Evolutionary conservation across 1,284 basidiomycete genomes (phyloP), one percentile per base, ranked within the genome.

Genomic region (Boletellus dicymbophilus): DNA sequence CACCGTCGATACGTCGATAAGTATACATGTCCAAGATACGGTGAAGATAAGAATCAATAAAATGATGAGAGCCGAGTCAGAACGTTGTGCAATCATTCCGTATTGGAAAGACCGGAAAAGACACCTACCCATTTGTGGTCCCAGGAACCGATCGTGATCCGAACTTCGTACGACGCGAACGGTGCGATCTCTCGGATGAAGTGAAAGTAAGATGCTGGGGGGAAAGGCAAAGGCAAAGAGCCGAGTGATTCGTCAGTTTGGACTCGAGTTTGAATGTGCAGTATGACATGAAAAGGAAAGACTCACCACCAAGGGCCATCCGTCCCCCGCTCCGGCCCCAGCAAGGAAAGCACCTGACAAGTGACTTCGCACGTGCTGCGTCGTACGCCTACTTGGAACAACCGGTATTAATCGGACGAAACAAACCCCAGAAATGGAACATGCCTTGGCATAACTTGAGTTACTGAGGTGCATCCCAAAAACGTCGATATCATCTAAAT

Each of bases 141-240:
- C 90, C 90, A 95, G 4, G 82, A 77, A 6, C 73, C 85, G 16
- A 89, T 69, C 27, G 69, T 75, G n/a, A 82, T 67, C 46, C 88
- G 78, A 30, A 94, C 79, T 66, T 91, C 82, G 60, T 91, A 95
- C 8, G 68, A 67, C 2, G 78, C 63, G 15, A 90, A 72, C 41
- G 92, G 82, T 0, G 90, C 84, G 37, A 95, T 92, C 71, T 95
- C 92, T 38, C 82, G 81, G 42, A 91, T 69, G 68, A 88, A 93
- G 54, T 80, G 74, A 65, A 80, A 92, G 64, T 91, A 84, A 0
- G 86, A 85, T 2, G 79, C 88, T 85, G 54, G 13, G 33, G 25
- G 10, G 20, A 6, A 18, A 1, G 13, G 20, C 3, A n/a, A n/a
- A n/a, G n/a, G n/a, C n/a, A n/a, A n/a, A n/a, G n/a, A n/a, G n/a